Evolutionary conservation across 768 basidiomycete genomes (phyloP).

Genomic region (Lactarius tabidus): DNA sequence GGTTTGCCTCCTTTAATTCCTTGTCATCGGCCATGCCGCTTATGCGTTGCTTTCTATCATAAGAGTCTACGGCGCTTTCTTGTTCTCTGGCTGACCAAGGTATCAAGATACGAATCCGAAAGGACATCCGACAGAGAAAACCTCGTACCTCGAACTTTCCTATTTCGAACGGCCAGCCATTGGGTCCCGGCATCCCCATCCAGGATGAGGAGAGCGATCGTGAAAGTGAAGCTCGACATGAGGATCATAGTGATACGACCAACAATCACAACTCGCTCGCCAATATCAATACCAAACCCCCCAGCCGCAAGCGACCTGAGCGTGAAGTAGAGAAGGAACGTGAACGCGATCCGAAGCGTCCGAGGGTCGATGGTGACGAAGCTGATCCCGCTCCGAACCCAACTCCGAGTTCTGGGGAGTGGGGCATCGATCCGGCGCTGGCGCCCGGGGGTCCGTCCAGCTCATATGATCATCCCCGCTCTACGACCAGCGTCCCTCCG

Average conservation of each 20-base stretch:
- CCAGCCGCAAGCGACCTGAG: slow-evolving; percentile 21
- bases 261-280: slow-evolving; percentile 24
- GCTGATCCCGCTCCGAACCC: slow-evolving; percentile 15
- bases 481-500: slow-evolving; percentile 22
- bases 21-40: slow-evolving; percentile 3
- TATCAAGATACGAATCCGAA: slow-evolving; percentile 91
- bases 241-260: slow-evolving; percentile 19
- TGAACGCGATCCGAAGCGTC: slow-evolving; percentile 23
- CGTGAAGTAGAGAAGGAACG: slow-evolving; percentile 26
- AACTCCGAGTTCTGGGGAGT: slow-evolving; percentile 20
- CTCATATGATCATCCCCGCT: slow-evolving; percentile 20
- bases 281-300: slow-evolving; percentile 15
- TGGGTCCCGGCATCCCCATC: slow-evolving; percentile 22
- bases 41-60: slow-evolving; percentile 12
- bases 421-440: slow-evolving; percentile 24
- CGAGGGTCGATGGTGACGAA: slow-evolving; percentile 23
- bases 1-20: slow-evolving; percentile 43
- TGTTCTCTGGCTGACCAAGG: slow-evolving; percentile 93
- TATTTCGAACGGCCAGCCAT: slow-evolving; percentile 13
- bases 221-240: slow-evolving; percentile 23
- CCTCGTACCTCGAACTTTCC: slow-evolving; percentile 34
- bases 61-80: slow-evolving; percentile 86
- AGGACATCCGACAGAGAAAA: slow-evolving; percentile 84
- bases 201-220: slow-evolving; percentile 22
- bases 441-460: slow-evolving; percentile 17